phyloP scores from a whole-genome alignment of 2,329 filamentous ascomycete genomes.

The Ilyonectria destructans region DNA sequence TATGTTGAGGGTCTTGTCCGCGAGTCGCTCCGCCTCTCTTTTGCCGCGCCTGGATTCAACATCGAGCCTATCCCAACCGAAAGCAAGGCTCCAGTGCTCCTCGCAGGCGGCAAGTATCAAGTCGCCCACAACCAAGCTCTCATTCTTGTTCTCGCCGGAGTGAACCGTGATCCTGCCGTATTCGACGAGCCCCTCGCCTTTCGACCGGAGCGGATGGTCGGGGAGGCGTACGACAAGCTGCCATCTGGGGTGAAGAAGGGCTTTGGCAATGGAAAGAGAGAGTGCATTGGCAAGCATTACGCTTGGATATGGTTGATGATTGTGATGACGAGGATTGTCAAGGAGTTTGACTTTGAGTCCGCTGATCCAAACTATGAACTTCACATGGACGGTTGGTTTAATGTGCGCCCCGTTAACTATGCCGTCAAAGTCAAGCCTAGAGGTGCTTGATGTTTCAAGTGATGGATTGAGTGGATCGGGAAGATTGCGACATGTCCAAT shows the following conservation, averaged over 20 bases:
- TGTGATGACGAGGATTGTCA: slow-evolving; percentile 61
- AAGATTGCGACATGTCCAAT: background rate
- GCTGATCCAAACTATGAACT: slow-evolving; percentile 59
- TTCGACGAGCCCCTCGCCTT: slow-evolving; percentile 65
- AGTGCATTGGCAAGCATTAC: slow-evolving; percentile 68
- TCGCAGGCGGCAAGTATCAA: slow-evolving; percentile 66
- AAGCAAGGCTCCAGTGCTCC: slow-evolving; percentile 62
- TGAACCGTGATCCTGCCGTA: slow-evolving; percentile 65
- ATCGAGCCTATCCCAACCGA: slow-evolving; percentile 62
- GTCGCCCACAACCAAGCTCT: slow-evolving; percentile 65
- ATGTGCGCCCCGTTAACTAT: slow-evolving; percentile 65
- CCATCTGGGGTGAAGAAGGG: slow-evolving; percentile 65
- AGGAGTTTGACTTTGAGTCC: slow-evolving; percentile 63
- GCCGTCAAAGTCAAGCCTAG: slow-evolving; percentile 61
- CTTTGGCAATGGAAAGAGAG: slow-evolving; percentile 68
- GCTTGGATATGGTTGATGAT: slow-evolving; percentile 64
- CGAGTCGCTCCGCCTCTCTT: slow-evolving; percentile 70
- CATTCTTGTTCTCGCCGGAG: slow-evolving; percentile 66
- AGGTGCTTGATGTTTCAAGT: slow-evolving; percentile 1
- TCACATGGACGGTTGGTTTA: slow-evolving; percentile 68
- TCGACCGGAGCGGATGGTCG: slow-evolving; percentile 66
- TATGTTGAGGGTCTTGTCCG: slow-evolving; percentile 71
- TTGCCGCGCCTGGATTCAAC: slow-evolving; percentile 70
- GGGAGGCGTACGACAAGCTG: slow-evolving; percentile 60
- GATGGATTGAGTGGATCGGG: background rate